These are phyloP conservation scores for Sporothrix pseudoabietina DNA, from an alignment of 2,329 filamentous ascomycete species.

Conservation along the genomic window DNA sequence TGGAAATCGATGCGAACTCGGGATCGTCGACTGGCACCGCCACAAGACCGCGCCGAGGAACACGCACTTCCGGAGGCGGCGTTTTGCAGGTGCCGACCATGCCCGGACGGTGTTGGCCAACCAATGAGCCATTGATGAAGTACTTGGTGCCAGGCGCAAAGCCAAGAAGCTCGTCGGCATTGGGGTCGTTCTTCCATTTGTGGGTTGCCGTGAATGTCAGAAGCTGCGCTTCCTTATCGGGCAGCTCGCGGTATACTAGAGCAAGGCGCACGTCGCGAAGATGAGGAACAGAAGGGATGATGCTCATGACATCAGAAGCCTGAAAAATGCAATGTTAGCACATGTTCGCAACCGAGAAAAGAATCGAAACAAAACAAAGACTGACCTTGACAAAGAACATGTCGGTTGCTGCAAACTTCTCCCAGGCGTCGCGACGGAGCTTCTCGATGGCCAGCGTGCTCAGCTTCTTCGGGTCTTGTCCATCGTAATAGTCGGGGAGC, in stretches of 20 bases:
- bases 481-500: constrained; percentile 55
- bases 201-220: constrained; percentile 47
- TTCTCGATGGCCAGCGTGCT: constrained; percentile 48
- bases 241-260: constrained; percentile 62
- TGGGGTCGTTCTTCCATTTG: constrained; percentile 64
- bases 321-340: constrained; percentile 39
- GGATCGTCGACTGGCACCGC: constrained; percentile 59
- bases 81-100: constrained; percentile 53
- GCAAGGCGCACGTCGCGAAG: constrained; percentile 58
- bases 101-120: constrained; percentile 55
- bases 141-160: constrained; percentile 62
- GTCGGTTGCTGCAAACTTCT: constrained; percentile 59
- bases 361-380: constrained; percentile 30
- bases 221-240: constrained; percentile 53
- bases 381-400: constrained; percentile 68
- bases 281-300: constrained; percentile 60
- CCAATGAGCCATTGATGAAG: constrained; percentile 58
- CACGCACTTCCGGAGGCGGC: constrained; percentile 58
- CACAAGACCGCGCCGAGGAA: constrained; percentile 58
- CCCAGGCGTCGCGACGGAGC: constrained; percentile 54
- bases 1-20: constrained; percentile 58
- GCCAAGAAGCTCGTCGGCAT: constrained; percentile 52
- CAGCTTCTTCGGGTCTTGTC: constrained; percentile 50
- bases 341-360: background rate
- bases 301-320: constrained; percentile 64